phyloP scores from a whole-genome alignment of 441 rosid species.

The Jatropha podagrica region DNA sequence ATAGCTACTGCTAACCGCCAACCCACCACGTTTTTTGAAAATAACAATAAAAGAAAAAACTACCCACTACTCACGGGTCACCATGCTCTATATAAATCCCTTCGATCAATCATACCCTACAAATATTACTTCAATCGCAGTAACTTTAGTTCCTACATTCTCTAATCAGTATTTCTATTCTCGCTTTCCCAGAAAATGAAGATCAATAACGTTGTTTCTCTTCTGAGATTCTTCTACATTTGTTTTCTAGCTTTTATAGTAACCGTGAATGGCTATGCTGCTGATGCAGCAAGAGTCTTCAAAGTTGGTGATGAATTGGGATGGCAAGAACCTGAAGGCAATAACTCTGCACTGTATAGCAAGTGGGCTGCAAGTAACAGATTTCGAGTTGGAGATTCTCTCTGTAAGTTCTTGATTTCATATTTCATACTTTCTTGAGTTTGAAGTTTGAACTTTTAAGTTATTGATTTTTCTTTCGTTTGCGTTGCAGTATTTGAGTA shows the following conservation, averaged over 20 bases:
- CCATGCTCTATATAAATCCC: constrained; percentile 8
- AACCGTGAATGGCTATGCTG: constrained; percentile 21
- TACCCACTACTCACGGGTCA: constrained; percentile 7
- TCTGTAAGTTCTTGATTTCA: constrained; percentile 42
- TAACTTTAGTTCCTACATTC: neutral
- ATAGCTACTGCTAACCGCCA: constrained; percentile 19
- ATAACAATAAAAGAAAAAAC: constrained; percentile 3
- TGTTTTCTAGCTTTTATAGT: constrained; percentile 23
- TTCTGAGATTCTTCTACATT: constrained; percentile 19
- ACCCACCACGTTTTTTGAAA: constrained; percentile 15
- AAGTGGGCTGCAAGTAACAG: constrained; percentile 70
- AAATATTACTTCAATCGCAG: neutral
- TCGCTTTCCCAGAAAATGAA: constrained; percentile 6
- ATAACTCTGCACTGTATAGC: constrained; percentile 45
- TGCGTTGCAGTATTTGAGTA: constrained; percentile 59
- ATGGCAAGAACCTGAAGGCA: constrained; percentile 63
- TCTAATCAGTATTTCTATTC: neutral
- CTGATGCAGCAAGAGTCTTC: constrained; percentile 46
- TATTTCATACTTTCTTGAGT: too few species aligned
- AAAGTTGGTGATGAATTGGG: constrained; percentile 69
- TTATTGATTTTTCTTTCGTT: neutral
- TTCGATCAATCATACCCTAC: neutral
- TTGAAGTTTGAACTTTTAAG: neutral
- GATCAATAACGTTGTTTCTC: constrained; percentile 22
- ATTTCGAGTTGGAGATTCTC: constrained; percentile 80